Conservation (phyloP, 179 eudicot genomes). For the Pouteria campechiana region DNA sequence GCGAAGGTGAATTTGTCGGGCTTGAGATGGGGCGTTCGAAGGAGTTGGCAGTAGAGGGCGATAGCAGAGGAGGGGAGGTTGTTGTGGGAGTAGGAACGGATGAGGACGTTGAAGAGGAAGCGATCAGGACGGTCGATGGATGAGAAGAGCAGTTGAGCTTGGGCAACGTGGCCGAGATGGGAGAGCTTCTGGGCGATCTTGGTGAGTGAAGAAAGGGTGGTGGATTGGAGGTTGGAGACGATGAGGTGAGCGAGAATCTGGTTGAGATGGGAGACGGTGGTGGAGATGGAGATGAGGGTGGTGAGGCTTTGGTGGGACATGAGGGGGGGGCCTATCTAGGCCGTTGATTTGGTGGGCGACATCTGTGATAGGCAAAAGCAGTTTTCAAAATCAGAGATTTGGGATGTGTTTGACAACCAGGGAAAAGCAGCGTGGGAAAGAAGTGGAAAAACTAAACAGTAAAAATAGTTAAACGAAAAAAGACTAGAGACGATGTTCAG, state of each 20-base stretch:
- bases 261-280: constrained; percentile 26
- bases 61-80: constrained; percentile 22
- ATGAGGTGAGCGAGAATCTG: constrained; percentile 79
- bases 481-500: no score
- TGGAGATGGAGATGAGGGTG: constrained; percentile 30
- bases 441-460: no score
- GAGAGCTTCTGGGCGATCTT: constrained; percentile 62
- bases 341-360: no score
- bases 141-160: constrained; percentile 44
- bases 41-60: constrained; percentile 23
- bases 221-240: constrained; percentile 26
- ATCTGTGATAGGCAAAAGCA: no score
- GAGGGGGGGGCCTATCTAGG: no score
- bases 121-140: constrained; percentile 32
- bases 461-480: no score
- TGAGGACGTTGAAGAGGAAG: constrained; percentile 54
- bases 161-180: constrained; percentile 29
- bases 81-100: constrained; percentile 34
- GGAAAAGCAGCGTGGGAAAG: no score
- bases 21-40: constrained; percentile 12
- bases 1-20: constrained; percentile 58
- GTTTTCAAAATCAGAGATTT: no score
- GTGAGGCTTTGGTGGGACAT: no score
- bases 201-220: constrained; percentile 39
- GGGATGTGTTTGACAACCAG: no score